Evolutionary conservation across 1,284 basidiomycete species (phyloP).

Genomic region (Schizophyllum commune): DNA sequence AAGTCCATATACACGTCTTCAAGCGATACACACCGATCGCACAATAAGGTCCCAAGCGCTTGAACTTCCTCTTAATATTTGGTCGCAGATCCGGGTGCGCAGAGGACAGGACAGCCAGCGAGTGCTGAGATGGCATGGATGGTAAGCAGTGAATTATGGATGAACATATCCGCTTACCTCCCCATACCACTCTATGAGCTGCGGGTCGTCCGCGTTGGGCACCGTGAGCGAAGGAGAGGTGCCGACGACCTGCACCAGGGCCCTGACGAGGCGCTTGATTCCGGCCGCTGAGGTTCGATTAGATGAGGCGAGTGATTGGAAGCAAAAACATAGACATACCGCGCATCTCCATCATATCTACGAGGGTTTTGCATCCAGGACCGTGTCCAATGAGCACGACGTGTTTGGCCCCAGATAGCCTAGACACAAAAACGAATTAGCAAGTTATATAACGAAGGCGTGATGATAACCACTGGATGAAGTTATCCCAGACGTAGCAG

Average conservation of each 20-base stretch:
- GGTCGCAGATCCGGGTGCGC: constrained; percentile 45
- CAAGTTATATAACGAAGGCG: too few relatives aligned
- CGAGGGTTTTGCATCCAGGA: constrained; percentile 16
- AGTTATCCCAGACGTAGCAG: constrained; percentile 93
- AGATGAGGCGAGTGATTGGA: too few relatives aligned
- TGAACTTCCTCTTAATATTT: constrained; percentile 35
- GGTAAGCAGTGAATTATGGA: constrained; percentile 2
- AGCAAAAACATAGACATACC: constrained; percentile 3
- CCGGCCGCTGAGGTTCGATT: constrained; percentile 28
- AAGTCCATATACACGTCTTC: neutral
- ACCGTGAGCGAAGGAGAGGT: constrained; percentile 51
- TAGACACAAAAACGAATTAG: too few relatives aligned
- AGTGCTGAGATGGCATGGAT: constrained; percentile 38
- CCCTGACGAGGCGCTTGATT: constrained; percentile 56
- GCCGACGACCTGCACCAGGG: constrained; percentile 74
- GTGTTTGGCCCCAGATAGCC: constrained; percentile 61
- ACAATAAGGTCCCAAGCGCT: constrained; percentile 53
- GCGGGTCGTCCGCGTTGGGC: constrained; percentile 40
- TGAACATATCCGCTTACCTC: constrained; percentile 31
- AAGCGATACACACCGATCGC: constrained; percentile 41
- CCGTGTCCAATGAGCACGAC: constrained; percentile 87
- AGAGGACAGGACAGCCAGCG: constrained; percentile 55
- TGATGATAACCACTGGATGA: constrained; percentile 68
- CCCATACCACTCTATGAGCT: constrained; percentile 48
- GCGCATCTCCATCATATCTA: constrained; percentile 3